Conservation (phyloP, 139 green algal genomes). For the Chlamydomonas sphaeroides region DNA sequence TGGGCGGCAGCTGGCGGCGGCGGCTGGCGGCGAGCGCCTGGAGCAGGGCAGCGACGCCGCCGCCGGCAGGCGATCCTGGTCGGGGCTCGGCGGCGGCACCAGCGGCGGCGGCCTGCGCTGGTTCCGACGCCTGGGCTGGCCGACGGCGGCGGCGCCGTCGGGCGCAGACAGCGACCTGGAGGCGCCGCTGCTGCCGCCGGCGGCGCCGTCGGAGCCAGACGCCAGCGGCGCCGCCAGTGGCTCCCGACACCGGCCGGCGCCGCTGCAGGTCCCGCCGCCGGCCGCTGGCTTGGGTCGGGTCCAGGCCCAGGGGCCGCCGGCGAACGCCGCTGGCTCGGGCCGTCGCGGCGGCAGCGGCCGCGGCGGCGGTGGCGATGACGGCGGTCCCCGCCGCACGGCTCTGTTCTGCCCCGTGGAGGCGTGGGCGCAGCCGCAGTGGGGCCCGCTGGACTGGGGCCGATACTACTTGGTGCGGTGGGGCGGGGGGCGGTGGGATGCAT, state of each 20-base stretch:
- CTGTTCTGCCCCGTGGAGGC: conserved; percentile 20
- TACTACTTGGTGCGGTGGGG: conserved; percentile 24
- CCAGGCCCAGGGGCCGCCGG: too few relatives aligned
- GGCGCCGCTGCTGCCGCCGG: conserved; percentile 14
- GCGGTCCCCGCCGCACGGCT: neutral
- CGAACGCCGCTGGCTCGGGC: too few relatives aligned
- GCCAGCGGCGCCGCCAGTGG: neutral
- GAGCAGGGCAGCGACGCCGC: too few relatives aligned
- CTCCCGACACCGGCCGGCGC: too few relatives aligned
- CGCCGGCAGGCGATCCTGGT: too few relatives aligned
- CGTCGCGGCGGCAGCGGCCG: neutral
- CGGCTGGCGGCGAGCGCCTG: too few relatives aligned
- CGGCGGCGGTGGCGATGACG: neutral
- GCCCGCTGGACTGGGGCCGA: conserved; percentile 42
- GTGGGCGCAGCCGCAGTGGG: conserved; percentile 26
- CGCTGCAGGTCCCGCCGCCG: too few relatives aligned
- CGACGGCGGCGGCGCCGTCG: neutral
- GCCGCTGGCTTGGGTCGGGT: too few relatives aligned
- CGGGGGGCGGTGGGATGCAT: too few relatives aligned
- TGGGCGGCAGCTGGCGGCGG: too few relatives aligned
- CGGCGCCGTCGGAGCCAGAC: neutral
- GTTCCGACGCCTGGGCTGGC: neutral
- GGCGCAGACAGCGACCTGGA: conserved; percentile 23
- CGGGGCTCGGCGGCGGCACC: too few relatives aligned
- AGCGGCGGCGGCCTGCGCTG: neutral